Percentiles rank a stretch among this genome's conserved stretches.
Evolutionary conservation across 2,329 filamentous ascomycete species (phyloP).

Genomic region (Exophiala bonariae): DNA sequence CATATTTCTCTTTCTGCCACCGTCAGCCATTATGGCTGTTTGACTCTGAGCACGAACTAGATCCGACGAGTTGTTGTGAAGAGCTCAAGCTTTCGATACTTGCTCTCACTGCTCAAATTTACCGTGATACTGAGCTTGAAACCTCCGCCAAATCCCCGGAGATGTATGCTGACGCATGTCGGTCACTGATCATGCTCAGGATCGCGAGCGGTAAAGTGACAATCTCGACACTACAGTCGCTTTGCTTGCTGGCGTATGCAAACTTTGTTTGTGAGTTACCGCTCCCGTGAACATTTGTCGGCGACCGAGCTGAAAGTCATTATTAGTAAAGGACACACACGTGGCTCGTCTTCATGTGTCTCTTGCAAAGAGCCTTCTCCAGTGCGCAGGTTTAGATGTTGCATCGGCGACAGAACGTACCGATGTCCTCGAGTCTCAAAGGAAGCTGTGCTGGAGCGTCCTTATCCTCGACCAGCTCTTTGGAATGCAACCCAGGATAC

Average conservation of each 20-base stretch:
- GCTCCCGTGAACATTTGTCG: neutral
- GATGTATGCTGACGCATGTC: conserved; percentile 9
- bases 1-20: conserved; percentile 38
- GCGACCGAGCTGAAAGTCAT: conserved; percentile 5
- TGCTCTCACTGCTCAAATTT: conserved; percentile 18
- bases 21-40: conserved; percentile 39
- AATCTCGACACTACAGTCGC: conserved; percentile 50
- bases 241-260: conserved; percentile 52
- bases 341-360: conserved; percentile 53
- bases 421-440: conserved; percentile 27
- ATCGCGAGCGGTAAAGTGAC: conserved; percentile 52
- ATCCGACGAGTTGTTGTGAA: conserved; percentile 30
- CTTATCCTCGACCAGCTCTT: conserved; percentile 53
- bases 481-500: conserved; percentile 46
- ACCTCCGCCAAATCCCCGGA: conserved; percentile 24
- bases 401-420: conserved; percentile 46
- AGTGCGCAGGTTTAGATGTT: conserved; percentile 50
- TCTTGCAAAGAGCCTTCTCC: conserved; percentile 52
- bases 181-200: conserved; percentile 21
- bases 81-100: conserved; percentile 18
- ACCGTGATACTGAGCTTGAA: conserved; percentile 34
- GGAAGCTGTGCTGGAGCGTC: conserved; percentile 51
- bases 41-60: conserved; percentile 33
- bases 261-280: conserved; percentile 47
- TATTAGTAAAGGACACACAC: conserved; percentile 48